phyloP scores from a whole-genome alignment of 768 basidiomycete genomes.

The Candolleomyces eurysporus region DNA sequence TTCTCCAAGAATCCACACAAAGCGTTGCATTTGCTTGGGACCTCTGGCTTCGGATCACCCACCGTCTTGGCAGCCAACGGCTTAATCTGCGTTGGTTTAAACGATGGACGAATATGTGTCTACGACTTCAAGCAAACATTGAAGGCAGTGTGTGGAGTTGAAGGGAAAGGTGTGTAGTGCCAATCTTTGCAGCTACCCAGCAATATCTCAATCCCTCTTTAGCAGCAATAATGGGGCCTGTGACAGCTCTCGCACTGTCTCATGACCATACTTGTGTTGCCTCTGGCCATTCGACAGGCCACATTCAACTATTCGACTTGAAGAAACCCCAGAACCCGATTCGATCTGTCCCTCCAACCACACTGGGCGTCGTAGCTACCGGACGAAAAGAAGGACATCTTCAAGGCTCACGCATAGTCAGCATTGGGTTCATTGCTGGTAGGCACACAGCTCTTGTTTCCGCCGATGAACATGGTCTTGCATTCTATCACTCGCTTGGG shows the following conservation, averaged over 20 bases:
- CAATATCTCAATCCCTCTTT: conserved; percentile 14
- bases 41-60: conserved; percentile 59
- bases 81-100: conserved; percentile 85
- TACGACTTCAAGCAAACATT: conserved; percentile 91
- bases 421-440: conserved; percentile 83
- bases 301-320: conserved; percentile 85
- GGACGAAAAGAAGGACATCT: conserved; percentile 88
- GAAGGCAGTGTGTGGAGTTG: conserved; percentile 74
- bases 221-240: conserved; percentile 66
- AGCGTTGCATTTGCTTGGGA: conserved; percentile 59
- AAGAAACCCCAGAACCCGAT: conserved; percentile 65
- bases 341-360: conserved; percentile 69
- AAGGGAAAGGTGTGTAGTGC: conserved; percentile 50
- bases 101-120: conserved; percentile 72
- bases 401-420: conserved; percentile 72
- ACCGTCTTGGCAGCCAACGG: conserved; percentile 85
- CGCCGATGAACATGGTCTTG: conserved; percentile 86
- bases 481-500: conserved; percentile 93
- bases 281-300: conserved; percentile 80
- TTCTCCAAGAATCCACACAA: conserved; percentile 56
- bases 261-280: conserved; percentile 93
- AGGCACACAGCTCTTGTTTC: conserved; percentile 91
- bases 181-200: conserved; percentile 1
- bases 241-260: conserved; percentile 88
- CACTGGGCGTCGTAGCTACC: conserved; percentile 62